Evolutionary conservation across 2,329 filamentous ascomycete species (phyloP).

Genomic region (Arthrobotrys sphaeroides): DNA sequence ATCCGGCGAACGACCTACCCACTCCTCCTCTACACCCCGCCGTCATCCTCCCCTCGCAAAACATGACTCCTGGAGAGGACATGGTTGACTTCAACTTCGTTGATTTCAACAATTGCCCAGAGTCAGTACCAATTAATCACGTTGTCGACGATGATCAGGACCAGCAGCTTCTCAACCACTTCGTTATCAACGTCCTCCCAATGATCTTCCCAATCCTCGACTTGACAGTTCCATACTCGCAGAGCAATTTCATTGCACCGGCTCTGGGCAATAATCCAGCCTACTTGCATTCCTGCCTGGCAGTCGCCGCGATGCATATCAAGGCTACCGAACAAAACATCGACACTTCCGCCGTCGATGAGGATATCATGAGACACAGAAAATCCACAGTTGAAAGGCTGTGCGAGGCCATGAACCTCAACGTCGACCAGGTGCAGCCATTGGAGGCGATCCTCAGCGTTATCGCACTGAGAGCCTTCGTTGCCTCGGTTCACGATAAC

Average conservation of each 20-base stretch:
- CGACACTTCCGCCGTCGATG: slow-evolving; percentile 71
- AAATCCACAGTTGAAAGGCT: slow-evolving; percentile 86
- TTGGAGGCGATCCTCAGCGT: slow-evolving; percentile 91
- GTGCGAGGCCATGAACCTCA: slow-evolving; percentile 80
- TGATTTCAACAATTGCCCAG: slow-evolving; percentile 48
- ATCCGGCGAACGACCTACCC: slow-evolving; percentile 48
- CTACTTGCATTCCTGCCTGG: slow-evolving; percentile 94
- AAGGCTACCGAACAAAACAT: slow-evolving; percentile 76
- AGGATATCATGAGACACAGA: slow-evolving; percentile 90
- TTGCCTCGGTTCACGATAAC: slow-evolving; percentile 83
- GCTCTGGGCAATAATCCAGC: slow-evolving; percentile 90
- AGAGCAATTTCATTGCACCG: slow-evolving; percentile 83
- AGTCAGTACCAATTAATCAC: slow-evolving; percentile 52
- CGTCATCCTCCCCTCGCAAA: slow-evolving; percentile 48
- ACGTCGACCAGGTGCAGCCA: slow-evolving; percentile 85
- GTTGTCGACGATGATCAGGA: slow-evolving; percentile 79
- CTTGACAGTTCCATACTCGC: slow-evolving; percentile 83
- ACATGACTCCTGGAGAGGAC: slow-evolving; percentile 47
- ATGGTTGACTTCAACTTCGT: slow-evolving; percentile 53
- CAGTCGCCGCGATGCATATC: slow-evolving; percentile 89
- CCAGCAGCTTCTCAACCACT: slow-evolving; percentile 86
- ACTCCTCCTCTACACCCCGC: slow-evolving; percentile 48
- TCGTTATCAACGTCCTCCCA: slow-evolving; percentile 85
- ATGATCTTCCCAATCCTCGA: slow-evolving; percentile 93
- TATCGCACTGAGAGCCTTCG: slow-evolving; percentile 92